Base-by-base conservation (phyloP, 768 basidiomycete genomes). In the Sporobolomyces phaffii region DNA sequence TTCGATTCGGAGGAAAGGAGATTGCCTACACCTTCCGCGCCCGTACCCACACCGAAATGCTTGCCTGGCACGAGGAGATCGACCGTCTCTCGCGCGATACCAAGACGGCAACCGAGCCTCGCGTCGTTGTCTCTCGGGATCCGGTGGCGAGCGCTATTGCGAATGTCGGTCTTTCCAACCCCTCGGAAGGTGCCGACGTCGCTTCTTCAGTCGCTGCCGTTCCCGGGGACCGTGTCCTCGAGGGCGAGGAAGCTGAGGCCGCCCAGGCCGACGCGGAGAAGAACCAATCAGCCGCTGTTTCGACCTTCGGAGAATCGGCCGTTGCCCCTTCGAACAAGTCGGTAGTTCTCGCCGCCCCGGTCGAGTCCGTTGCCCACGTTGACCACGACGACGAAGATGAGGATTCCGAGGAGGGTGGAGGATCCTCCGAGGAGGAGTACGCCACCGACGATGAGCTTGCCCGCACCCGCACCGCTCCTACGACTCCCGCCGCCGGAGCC, bases 21-120 rank as follows among this genome's bases (percentile, higher is more conserved):
- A 56, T 72, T 26, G 70, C 68, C 33, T 74, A 69, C 64, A 72
- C 70, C 24, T 74, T 74, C 73, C 70, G 70, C 26, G 68, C 62
- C 24, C 67, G 70, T 47, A 69, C 64, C 8, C 70, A 62, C 54
- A 51, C 45, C 60, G 73, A 74, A 61, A 64, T 72, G 68, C 44
- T 65, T 10, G 41, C 31, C 0, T 74, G 73, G 73, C 72, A 68
- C 68, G 60, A 60, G 36, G 36, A 38, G 28, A 51, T 72, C 51
- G 72, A 72, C 64, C 68, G 63, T 52, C 64, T 72, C 45, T 63
- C 63, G 31, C 70, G 70, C 60, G 70, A 72, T 63, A 72, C 70
- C 52, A 52, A 72, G 64, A 34, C 60, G 11, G 36, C 49, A 7
- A 29, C 34, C 31, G 4, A 53, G 24, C 17, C 44, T 24, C 29